Evolutionary conservation across 768 basidiomycete genomes (phyloP).

Genomic region (Mycena galericulata): DNA sequence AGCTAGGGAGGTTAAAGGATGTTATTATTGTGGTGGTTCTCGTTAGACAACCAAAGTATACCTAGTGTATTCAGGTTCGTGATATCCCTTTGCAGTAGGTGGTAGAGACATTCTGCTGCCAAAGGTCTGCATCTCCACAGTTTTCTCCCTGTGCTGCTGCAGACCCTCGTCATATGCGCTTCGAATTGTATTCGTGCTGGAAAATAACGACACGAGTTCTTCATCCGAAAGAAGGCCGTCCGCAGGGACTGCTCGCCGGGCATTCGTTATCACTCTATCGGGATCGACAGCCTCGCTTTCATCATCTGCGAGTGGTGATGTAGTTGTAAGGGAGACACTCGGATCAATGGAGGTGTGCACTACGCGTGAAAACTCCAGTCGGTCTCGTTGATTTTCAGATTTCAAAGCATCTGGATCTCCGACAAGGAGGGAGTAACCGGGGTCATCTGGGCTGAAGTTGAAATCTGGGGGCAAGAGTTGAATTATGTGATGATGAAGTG

Average conservation of each 20-base stretch:
- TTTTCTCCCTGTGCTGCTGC: conserved; percentile 31
- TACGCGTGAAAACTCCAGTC: conserved; percentile 72
- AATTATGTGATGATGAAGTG: background rate
- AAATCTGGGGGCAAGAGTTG: conserved; percentile 69
- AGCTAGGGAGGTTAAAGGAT: conserved; percentile 54
- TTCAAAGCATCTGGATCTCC: conserved; percentile 72
- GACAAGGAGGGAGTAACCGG: conserved; percentile 83
- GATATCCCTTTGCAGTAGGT: conserved; percentile 60
- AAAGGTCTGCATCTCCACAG: conserved; percentile 55
- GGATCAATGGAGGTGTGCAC: conserved; percentile 79
- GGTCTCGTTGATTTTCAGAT: conserved; percentile 61
- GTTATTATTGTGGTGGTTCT: background rate
- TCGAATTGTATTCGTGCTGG: conserved; percentile 50
- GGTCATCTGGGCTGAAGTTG: conserved; percentile 87
- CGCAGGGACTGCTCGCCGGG: conserved; percentile 64
- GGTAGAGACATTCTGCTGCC: conserved; percentile 59
- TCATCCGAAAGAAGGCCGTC: conserved; percentile 78
- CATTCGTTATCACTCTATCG: conserved; percentile 79
- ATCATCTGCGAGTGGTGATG: conserved; percentile 54
- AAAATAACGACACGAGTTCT: conserved; percentile 68
- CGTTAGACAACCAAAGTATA: background rate
- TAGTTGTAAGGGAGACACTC: conserved; percentile 48
- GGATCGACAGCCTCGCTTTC: conserved; percentile 70
- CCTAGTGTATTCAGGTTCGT: conserved; percentile 85
- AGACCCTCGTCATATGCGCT: conserved; percentile 80